phyloP scores from a whole-genome alignment of 306 rosid genomes.

The Mimosa pudica region DNA sequence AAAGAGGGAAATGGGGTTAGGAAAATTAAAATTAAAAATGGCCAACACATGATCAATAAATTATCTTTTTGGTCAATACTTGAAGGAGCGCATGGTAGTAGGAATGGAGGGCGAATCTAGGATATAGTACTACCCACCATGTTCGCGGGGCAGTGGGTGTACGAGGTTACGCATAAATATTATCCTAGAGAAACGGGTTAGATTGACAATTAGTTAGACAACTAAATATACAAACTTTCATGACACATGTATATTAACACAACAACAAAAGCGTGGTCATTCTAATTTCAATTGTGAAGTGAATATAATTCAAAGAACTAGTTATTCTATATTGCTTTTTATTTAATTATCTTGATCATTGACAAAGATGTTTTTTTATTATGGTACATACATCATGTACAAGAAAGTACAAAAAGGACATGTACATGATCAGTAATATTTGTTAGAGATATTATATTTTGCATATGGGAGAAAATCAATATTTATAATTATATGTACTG shows the following conservation, averaged over 20 bases:
- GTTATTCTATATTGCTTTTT: background rate
- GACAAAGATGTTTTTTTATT: background rate
- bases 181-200: background rate
- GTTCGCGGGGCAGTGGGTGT: background rate
- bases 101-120: constrained; percentile 2
- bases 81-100: background rate
- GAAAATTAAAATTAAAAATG: background rate
- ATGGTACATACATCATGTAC: background rate
- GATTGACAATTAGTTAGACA: background rate
- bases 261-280: background rate
- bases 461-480: background rate
- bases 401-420: background rate
- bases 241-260: background rate
- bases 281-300: background rate
- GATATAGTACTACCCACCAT: background rate
- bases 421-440: background rate
- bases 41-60: background rate
- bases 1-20: background rate
- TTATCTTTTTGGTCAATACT: no score
- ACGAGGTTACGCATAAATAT: background rate
- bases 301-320: background rate
- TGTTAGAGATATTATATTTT: background rate
- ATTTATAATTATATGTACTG: no score
- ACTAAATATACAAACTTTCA: background rate
- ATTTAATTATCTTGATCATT: background rate